These are phyloP conservation scores for Alternaria solani DNA, from an alignment of 2,329 filamentous ascomycete species.

Conservation along the genomic window DNA sequence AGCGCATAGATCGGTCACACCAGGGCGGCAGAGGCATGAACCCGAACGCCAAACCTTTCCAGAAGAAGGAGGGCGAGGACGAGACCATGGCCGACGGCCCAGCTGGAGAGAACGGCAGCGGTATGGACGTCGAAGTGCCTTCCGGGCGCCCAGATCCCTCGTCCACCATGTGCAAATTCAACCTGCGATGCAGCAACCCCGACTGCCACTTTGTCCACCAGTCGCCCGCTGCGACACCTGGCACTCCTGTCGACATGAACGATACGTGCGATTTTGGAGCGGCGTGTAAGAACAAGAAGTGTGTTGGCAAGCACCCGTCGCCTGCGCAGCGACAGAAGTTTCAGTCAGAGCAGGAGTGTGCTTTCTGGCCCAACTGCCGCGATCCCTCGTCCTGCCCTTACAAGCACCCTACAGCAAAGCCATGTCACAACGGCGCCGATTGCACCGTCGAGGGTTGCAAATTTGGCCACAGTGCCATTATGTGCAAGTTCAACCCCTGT, in stretches of 20 bases:
- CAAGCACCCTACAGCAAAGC: slow-evolving; percentile 83
- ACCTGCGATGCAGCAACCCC: slow-evolving; percentile 84
- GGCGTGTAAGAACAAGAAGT: slow-evolving; percentile 96
- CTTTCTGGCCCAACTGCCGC: slow-evolving; percentile 89
- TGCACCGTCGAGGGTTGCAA: slow-evolving; percentile 84
- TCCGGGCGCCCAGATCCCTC: slow-evolving; percentile 63
- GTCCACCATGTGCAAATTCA: slow-evolving; percentile 85
- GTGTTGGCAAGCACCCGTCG: slow-evolving; percentile 88
- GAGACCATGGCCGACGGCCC: slow-evolving; percentile 49
- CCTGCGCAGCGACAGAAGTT: slow-evolving; percentile 81
- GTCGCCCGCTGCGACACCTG: slow-evolving; percentile 85
- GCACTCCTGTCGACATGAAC: slow-evolving; percentile 76
- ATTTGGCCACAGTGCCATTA: slow-evolving; percentile 84
- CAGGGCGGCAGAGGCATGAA: slow-evolving; percentile 56
- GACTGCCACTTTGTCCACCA: slow-evolving; percentile 95
- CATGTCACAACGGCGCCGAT: slow-evolving; percentile 90
- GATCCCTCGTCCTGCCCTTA: slow-evolving; percentile 83
- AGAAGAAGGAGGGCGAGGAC: slow-evolving; percentile 56
- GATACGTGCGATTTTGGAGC: slow-evolving; percentile 85
- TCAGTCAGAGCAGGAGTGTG: slow-evolving; percentile 85
- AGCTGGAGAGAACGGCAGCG: slow-evolving; percentile 51
- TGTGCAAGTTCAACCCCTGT: slow-evolving; percentile 92
- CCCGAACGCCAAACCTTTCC: slow-evolving; percentile 58
- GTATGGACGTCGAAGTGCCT: slow-evolving; percentile 69
- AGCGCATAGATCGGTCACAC: slow-evolving; percentile 65